Base-by-base conservation (phyloP, 2,329 filamentous ascomycete genomes). In the Colletotrichum chlorophyti region DNA sequence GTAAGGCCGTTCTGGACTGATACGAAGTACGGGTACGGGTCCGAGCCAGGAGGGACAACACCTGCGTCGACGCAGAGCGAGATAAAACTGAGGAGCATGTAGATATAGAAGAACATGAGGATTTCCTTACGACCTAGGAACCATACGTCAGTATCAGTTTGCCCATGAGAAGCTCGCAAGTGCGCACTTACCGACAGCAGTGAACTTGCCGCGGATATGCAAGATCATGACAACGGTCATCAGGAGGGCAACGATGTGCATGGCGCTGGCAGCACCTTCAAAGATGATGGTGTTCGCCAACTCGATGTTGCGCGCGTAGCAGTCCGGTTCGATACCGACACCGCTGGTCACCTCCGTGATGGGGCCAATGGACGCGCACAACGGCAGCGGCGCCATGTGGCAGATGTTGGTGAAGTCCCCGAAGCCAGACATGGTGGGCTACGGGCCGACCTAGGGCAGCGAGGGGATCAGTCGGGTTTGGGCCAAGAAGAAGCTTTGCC, bases 191-290 rank as follows among this genome's bases (percentile, higher is more conserved):
- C 91, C 94, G 67, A 99, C 95, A 68, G 95, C 95, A 19, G 95
- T 99, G 75, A 99, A 99, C 78, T 99, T 99, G 68, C 91, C 94
- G 67, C 95, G 86, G 63, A 99, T 91, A 74, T 99, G 95, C 64
- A 99, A 82, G 62, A 99, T 93, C 95, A 99, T 99, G 69, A 97
- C 89, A 8, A 94, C 90, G 4, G 93, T 96, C 94, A 99, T 97
- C 66, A 88, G 80, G 59, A 99, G 80, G 12, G 94, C 91, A 55
- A 90, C 79, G 65, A 99, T 98, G 75, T 99, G 95, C 78, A 95
- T 91, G 70, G 94, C 93, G 62, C 91, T 91, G 19, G 93, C 88
- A 24, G 93, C 95, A 70, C 89, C 91, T 77, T 98, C 88, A 73
- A 99, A 99, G 70, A 99, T 99, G 78, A 98, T 94, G 35, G 95